Evolutionary conservation across 176 grass and related monocot species (phyloP).

Genomic region (Secale cereale): DNA sequence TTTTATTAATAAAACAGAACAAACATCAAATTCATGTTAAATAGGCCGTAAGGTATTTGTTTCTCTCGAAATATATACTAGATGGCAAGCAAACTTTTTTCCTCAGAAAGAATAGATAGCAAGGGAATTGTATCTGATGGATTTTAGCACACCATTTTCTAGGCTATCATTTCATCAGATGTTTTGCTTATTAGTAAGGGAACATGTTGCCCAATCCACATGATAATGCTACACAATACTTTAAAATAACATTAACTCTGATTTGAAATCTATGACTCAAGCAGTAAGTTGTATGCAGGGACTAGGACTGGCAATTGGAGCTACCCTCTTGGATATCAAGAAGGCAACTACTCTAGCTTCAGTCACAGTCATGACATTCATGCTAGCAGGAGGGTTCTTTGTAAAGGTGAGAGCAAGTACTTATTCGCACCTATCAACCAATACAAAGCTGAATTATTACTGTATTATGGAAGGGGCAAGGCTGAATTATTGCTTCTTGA

Average conservation of each 20-base stretch:
- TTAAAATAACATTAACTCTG: not conserved
- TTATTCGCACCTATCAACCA: not conserved
- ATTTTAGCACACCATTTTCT: not conserved
- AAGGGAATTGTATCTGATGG: not conserved
- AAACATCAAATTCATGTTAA: not conserved
- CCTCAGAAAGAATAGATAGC: not conserved
- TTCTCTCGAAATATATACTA: not conserved
- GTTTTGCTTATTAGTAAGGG: slow-evolving; percentile 2
- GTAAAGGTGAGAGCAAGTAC: slow-evolving; percentile 61
- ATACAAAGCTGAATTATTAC: not conserved
- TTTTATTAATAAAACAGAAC: not conserved
- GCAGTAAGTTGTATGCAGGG: slow-evolving; percentile 42
- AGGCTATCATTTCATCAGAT: not conserved
- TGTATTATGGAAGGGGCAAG: not conserved
- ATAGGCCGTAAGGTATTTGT: not conserved
- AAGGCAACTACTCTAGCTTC: slow-evolving; percentile 99
- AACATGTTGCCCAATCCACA: not conserved
- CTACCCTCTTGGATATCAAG: slow-evolving; percentile 80
- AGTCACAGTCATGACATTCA: slow-evolving; percentile 98
- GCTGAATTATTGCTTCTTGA: not conserved
- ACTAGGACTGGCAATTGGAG: slow-evolving; percentile 85
- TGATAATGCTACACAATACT: not conserved
- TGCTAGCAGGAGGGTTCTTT: slow-evolving; percentile 97
- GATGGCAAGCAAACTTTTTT: not conserved
- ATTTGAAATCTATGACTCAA: slow-evolving; percentile 10